Evolutionary conservation across 75 land plant species (phyloP).

Genomic region (Chamaecyparis obtusa): DNA sequence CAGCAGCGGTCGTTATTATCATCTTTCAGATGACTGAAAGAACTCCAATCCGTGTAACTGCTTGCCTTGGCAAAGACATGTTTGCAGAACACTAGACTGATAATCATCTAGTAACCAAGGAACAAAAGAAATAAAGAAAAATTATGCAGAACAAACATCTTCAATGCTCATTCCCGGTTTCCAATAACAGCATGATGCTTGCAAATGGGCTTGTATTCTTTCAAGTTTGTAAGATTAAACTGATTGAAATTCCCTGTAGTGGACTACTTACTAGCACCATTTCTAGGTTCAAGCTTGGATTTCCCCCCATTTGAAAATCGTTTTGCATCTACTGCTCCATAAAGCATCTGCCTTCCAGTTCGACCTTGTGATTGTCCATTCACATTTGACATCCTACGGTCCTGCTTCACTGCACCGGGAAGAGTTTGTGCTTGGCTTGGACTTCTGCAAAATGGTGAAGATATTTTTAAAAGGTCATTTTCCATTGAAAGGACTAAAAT

Average conservation of each 20-base stretch:
- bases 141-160: slow-evolving; percentile 10
- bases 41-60: slow-evolving; percentile 1
- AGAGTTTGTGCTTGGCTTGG: slow-evolving; percentile 22
- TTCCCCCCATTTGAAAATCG: slow-evolving; percentile 14
- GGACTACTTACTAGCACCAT: slow-evolving; percentile 6
- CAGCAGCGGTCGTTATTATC: slow-evolving; percentile 6
- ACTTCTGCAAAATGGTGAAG: slow-evolving; percentile 13
- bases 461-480: slow-evolving; percentile 2
- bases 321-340: slow-evolving; percentile 17
- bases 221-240: neutral
- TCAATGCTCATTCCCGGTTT: neutral
- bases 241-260: neutral
- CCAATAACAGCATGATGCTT: neutral
- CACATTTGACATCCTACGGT: slow-evolving; percentile 14
- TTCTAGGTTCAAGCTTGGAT: slow-evolving; percentile 9
- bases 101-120: slow-evolving; percentile 3
- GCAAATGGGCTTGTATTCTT: neutral
- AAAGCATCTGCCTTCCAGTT: slow-evolving; percentile 20
- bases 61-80: neutral
- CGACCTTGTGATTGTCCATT: slow-evolving; percentile 7
- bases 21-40: neutral
- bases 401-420: slow-evolving; percentile 8
- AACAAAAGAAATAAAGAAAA: slow-evolving; percentile 1
- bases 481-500: neutral
- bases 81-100: neutral